Conservation (phyloP, 805 yeast genomes). For the Teunomyces barrocoloradensis region DNA sequence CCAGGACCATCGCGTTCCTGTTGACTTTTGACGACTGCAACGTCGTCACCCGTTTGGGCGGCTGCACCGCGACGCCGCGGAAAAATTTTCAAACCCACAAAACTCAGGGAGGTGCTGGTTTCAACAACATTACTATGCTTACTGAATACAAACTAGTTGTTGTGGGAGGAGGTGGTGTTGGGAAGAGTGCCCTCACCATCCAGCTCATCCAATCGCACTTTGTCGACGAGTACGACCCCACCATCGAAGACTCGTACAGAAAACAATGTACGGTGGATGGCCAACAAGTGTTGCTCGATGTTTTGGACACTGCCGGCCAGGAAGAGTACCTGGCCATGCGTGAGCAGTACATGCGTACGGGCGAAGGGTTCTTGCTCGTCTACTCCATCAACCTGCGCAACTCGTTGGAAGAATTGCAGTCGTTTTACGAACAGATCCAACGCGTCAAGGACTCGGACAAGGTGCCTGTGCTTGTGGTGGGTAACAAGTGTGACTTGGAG, state of each 20-base stretch:
- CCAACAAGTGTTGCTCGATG: slow-evolving; percentile 62
- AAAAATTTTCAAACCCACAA: not conserved
- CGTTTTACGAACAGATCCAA: slow-evolving; percentile 74
- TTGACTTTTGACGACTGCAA: not conserved
- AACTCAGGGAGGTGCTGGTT: not conserved
- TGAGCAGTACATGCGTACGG: slow-evolving; percentile 94
- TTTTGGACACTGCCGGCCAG: slow-evolving; percentile 97
- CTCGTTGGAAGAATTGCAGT: slow-evolving; percentile 79
- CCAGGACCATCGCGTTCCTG: not conserved
- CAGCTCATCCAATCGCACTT: slow-evolving; percentile 93
- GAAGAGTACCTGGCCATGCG: slow-evolving; percentile 86
- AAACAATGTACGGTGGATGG: slow-evolving; percentile 84
- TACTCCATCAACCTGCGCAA: slow-evolving; percentile 83
- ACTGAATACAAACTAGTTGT: slow-evolving; percentile 91
- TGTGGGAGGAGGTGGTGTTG: slow-evolving; percentile 99
- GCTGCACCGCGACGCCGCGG: not conserved
- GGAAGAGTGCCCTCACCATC: slow-evolving; percentile 94
- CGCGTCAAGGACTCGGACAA: slow-evolving; percentile 72
- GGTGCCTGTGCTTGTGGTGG: slow-evolving; percentile 79
- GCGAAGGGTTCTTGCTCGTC: slow-evolving; percentile 89
- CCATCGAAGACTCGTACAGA: slow-evolving; percentile 89
- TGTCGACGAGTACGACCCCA: slow-evolving; percentile 97
- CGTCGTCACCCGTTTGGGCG: not conserved
- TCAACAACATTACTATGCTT: slow-evolving; percentile 25
- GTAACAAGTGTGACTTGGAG: slow-evolving; percentile 75